A percentile compares a stretch with the other conserved stretches of the same genome.
Evolutionary conservation across 2,329 filamentous ascomycete genomes (phyloP).

Genomic region (Apiospora rasikravindrae): DNA sequence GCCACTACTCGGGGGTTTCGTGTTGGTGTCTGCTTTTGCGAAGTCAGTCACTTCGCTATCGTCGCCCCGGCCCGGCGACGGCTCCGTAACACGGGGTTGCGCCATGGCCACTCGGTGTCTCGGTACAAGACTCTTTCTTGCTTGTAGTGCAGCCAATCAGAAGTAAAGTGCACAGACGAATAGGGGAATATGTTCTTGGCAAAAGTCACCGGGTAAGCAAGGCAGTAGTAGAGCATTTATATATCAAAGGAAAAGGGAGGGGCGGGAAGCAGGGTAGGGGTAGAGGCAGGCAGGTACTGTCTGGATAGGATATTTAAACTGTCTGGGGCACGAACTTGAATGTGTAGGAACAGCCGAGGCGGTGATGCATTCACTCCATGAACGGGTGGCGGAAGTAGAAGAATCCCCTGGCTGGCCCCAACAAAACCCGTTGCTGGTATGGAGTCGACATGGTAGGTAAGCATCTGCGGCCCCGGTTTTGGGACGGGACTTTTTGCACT

Average conservation of each 20-base stretch:
- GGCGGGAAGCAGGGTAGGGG: background rate
- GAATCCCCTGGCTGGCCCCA: background rate
- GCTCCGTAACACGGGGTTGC: background rate
- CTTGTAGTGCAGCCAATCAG: slow-evolving; percentile 12
- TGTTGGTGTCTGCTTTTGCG: background rate
- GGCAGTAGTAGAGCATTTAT: background rate
- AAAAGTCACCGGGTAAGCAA: background rate
- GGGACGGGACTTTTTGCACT: background rate
- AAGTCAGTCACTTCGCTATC: background rate
- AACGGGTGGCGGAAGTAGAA: background rate
- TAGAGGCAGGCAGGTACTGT: background rate
- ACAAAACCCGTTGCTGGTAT: background rate
- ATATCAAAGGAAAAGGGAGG: background rate
- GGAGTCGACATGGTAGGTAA: background rate
- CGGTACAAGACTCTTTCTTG: background rate
- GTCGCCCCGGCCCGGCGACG: background rate
- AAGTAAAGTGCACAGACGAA: background rate
- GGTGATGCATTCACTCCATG: background rate
- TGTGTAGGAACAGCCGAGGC: background rate
- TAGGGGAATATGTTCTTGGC: background rate
- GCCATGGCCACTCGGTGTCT: slow-evolving; percentile 11
- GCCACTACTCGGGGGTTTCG: background rate
- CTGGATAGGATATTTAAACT: background rate
- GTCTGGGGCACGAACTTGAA: background rate
- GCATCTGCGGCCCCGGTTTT: background rate